These are phyloP conservation scores for Phytopythium kandeliae DNA, from an alignment of 352 stramenopile genomes.

Conservation along the genomic window DNA sequence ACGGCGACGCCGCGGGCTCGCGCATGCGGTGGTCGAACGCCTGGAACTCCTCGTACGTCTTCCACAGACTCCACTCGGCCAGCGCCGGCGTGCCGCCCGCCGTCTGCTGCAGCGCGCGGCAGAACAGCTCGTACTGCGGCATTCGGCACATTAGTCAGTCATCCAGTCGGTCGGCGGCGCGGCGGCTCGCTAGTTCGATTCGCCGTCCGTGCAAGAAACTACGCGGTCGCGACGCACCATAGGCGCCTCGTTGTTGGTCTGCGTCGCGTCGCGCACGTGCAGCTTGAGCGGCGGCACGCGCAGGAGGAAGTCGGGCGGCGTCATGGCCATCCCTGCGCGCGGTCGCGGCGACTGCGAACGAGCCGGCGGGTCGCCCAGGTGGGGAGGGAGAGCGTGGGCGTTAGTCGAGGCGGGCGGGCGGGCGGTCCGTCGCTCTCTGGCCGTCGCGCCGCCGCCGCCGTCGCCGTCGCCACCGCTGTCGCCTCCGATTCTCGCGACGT, in stretches of 20 bases:
- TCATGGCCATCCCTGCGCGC: conserved; percentile 15
- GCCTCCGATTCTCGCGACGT: no score
- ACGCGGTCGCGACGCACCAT: conserved; percentile 27
- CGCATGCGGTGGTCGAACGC: conserved; percentile 63
- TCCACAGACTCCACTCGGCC: conserved; percentile 74
- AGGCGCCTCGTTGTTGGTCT: conserved; percentile 40
- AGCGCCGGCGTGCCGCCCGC: conserved; percentile 16
- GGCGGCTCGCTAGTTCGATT: no score
- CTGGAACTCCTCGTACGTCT: conserved; percentile 78
- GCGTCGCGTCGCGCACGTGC: conserved; percentile 52
- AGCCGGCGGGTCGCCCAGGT: no score
- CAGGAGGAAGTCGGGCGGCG: conserved; percentile 34
- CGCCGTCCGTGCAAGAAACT: neutral
- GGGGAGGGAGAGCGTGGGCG: neutral
- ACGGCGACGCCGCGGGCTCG: conserved; percentile 32
- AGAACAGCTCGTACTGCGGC: conserved; percentile 49
- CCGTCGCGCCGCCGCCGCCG: no score
- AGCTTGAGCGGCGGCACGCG: conserved; percentile 49
- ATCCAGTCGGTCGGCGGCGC: no score
- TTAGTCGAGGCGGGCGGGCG: neutral
- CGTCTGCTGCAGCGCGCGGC: conserved; percentile 32
- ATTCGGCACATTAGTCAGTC: no score
- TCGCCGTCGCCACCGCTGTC: no score
- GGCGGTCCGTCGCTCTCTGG: no score
- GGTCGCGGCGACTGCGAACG: neutral